A percentile compares a stretch with the other conserved stretches of the same genome.
Evolutionary conservation across 2,329 filamentous ascomycete genomes (phyloP).

Genomic region (Lasiodiplodia sp.): DNA sequence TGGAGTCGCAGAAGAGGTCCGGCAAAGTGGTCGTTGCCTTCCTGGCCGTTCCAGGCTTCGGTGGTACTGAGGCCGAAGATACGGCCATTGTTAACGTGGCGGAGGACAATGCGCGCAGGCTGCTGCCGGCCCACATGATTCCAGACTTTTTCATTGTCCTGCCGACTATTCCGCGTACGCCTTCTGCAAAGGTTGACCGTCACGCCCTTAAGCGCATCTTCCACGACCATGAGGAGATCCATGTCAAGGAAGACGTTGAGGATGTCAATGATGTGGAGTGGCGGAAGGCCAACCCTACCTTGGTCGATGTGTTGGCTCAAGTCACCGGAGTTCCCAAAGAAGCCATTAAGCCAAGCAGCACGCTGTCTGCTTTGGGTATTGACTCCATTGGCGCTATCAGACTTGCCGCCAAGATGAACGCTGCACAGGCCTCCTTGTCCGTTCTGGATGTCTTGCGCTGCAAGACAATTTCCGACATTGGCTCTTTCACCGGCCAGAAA

Average conservation of each 20-base stretch:
- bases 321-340: conserved; percentile 60
- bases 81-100: conserved; percentile 22
- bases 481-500: conserved; percentile 13
- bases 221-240: conserved; percentile 29
- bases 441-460: conserved; percentile 42
- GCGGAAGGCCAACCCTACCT: conserved; percentile 56
- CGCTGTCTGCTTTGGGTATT: conserved; percentile 64
- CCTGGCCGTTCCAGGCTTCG: conserved; percentile 37
- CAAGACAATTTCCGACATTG: conserved; percentile 39
- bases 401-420: conserved; percentile 61
- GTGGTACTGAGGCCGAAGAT: conserved; percentile 6
- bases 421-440: conserved; percentile 39
- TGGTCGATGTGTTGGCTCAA: conserved; percentile 62
- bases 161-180: conserved; percentile 28
- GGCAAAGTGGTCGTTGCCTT: conserved; percentile 43
- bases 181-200: conserved; percentile 39
- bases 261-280: conserved; percentile 42
- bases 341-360: conserved; percentile 76
- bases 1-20: conserved; percentile 23
- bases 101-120: neutral
- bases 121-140: conserved; percentile 32
- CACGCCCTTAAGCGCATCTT: conserved; percentile 33
- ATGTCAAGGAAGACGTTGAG: conserved; percentile 15
- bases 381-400: conserved; percentile 85
- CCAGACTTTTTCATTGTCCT: conserved; percentile 29